phyloP scores from a whole-genome alignment of 345 rosid species.

The Geranium brycei region DNA sequence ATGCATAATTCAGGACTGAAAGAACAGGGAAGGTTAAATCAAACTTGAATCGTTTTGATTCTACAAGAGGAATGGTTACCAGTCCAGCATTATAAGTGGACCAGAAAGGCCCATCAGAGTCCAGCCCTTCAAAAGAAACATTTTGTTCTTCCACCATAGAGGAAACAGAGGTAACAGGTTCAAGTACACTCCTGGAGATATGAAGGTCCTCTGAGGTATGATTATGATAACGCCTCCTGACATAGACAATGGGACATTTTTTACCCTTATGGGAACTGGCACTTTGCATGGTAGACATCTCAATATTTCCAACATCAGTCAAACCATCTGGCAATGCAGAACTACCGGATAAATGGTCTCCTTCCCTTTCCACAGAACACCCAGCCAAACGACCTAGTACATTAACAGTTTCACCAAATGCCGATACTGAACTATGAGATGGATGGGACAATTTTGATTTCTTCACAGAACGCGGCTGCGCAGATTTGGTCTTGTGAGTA shows the following conservation, averaged over 20 bases:
- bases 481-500: constrained; percentile 39
- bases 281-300: constrained; percentile 22
- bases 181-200: constrained; percentile 9
- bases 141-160: constrained; percentile 16
- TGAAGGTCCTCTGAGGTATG: constrained; percentile 12
- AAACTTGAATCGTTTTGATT: constrained; percentile 24
- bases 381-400: constrained; percentile 18
- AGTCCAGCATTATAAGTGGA: constrained; percentile 14
- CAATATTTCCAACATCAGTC: constrained; percentile 19
- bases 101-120: background rate
- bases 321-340: constrained; percentile 22
- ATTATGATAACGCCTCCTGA: constrained; percentile 56
- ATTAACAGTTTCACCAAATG: constrained; percentile 18
- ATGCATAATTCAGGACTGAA: constrained; percentile 22
- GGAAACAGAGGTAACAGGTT: constrained; percentile 13
- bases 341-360: constrained; percentile 18
- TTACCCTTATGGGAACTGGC: constrained; percentile 21
- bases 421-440: constrained; percentile 9
- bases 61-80: constrained; percentile 23
- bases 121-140: constrained; percentile 13
- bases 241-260: constrained; percentile 61
- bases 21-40: constrained; percentile 22
- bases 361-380: constrained; percentile 15
- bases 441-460: constrained; percentile 33
- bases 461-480: constrained; percentile 34